Evolutionary conservation across 2,329 filamentous ascomycete species (phyloP).

Genomic region (Iodosphaeria phyllophila): DNA sequence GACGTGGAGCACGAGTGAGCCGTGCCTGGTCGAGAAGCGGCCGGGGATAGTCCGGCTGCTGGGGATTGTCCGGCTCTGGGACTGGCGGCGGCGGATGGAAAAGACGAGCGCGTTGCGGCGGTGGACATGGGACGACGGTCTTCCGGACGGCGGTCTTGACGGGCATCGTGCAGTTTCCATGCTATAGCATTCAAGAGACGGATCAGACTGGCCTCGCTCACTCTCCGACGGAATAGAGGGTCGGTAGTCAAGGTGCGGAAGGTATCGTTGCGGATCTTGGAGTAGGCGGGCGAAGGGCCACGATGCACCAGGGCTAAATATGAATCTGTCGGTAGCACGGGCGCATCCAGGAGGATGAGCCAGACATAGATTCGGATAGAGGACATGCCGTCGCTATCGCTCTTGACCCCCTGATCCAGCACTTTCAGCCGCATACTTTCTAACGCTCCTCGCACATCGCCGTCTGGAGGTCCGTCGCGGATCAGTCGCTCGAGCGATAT

Average conservation of each 20-base stretch:
- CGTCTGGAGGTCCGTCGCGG: conserved; percentile 59
- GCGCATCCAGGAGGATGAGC: conserved; percentile 80
- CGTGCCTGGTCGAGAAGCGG: conserved; percentile 18
- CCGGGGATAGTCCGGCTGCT: conserved; percentile 11
- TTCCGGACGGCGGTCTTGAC: conserved; percentile 35
- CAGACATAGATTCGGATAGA: conserved; percentile 87
- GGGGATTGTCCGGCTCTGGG: conserved; percentile 12
- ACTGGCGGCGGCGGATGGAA: conserved; percentile 10
- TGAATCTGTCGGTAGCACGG: conserved; percentile 66
- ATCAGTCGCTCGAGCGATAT: conserved; percentile 57
- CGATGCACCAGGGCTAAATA: conserved; percentile 86
- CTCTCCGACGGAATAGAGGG: conserved; percentile 85
- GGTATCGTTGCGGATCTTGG: conserved; percentile 96
- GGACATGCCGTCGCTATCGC: conserved; percentile 73
- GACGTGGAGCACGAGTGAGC: conserved; percentile 22
- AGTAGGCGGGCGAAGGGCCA: conserved; percentile 82
- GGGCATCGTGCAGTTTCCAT: conserved; percentile 76
- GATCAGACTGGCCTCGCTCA: conserved; percentile 89
- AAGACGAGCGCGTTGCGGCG: conserved; percentile 8
- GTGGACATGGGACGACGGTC: conserved; percentile 15
- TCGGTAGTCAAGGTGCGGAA: conserved; percentile 94
- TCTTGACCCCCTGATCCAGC: conserved; percentile 56
- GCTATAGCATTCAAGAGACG: conserved; percentile 87
- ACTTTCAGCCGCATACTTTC: conserved; percentile 57
- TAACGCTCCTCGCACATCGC: conserved; percentile 46